Conservation (phyloP, 2,329 filamentous ascomycete species). For the Cadophora gregata region DNA sequence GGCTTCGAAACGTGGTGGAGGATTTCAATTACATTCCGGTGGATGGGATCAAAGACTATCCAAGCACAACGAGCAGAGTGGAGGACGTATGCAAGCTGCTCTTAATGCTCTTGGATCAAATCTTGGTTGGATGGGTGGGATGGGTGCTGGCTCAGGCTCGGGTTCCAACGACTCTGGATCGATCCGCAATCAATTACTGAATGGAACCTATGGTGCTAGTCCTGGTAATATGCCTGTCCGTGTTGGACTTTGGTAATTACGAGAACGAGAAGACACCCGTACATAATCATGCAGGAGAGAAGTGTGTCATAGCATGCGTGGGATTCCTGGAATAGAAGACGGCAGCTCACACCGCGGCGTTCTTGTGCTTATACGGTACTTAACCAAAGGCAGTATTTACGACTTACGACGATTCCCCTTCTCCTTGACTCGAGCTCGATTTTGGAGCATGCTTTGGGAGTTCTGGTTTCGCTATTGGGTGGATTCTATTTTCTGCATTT, state of each 20-base stretch:
- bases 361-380: constrained; percentile 34
- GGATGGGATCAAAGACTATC: constrained; percentile 90
- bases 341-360: constrained; percentile 37
- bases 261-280: constrained; percentile 21
- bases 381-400: constrained; percentile 36
- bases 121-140: constrained; percentile 76
- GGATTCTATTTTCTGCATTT: constrained; percentile 37
- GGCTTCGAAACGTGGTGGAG: constrained; percentile 87
- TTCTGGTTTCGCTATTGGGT: constrained; percentile 29
- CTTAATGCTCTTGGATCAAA: constrained; percentile 77
- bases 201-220: constrained; percentile 60
- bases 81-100: constrained; percentile 80
- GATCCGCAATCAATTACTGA: constrained; percentile 67
- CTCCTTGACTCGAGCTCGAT: constrained; percentile 30
- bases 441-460: constrained; percentile 38
- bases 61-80: constrained; percentile 87
- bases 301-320: constrained; percentile 34
- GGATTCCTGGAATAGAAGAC: constrained; percentile 32
- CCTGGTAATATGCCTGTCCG: constrained; percentile 53
- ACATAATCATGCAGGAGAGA: constrained; percentile 32
- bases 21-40: constrained; percentile 86
- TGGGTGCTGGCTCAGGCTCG: constrained; percentile 30
- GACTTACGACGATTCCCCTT: constrained; percentile 43
- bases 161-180: constrained; percentile 55
- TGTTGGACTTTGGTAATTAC: constrained; percentile 64